These are phyloP conservation scores for Ceratocystis colombiana DNA, from an alignment of 2,329 filamentous ascomycete species.

Conservation along the genomic window DNA sequence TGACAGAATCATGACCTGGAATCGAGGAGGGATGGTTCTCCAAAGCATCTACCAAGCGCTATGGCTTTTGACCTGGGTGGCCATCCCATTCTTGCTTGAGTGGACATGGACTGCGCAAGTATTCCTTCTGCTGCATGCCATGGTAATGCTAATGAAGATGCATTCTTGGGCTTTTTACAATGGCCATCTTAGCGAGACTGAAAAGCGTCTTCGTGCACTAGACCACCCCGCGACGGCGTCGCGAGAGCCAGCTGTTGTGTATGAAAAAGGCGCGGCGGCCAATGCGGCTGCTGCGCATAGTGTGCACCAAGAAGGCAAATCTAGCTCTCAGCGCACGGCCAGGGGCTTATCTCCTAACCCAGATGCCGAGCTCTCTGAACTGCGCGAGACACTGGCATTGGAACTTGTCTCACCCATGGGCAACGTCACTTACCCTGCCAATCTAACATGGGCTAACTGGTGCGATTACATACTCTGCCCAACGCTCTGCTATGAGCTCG, in stretches of 20 bases:
- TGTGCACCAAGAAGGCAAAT: not conserved
- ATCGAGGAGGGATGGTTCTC: conserved; percentile 61
- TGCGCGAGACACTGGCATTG: conserved; percentile 77
- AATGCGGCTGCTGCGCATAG: conserved; percentile 30
- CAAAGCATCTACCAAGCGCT: conserved; percentile 71
- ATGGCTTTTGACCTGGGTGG: conserved; percentile 78
- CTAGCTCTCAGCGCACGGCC: conserved; percentile 28
- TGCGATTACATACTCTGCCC: conserved; percentile 82
- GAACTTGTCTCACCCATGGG: conserved; percentile 88
- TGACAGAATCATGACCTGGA: conserved; percentile 57
- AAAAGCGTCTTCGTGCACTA: conserved; percentile 67
- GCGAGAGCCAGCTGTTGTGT: conserved; percentile 62
- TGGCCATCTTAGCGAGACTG: conserved; percentile 80
- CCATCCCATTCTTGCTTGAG: conserved; percentile 69
- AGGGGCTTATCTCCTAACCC: conserved; percentile 28
- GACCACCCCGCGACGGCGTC: conserved; percentile 60
- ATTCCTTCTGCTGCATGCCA: conserved; percentile 80
- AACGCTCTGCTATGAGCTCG: conserved; percentile 93
- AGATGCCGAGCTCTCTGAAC: conserved; percentile 49
- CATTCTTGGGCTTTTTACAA: conserved; percentile 99
- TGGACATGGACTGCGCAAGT: conserved; percentile 99
- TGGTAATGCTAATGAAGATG: conserved; percentile 97
- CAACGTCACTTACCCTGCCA: conserved; percentile 78
- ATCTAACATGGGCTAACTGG: conserved; percentile 75
- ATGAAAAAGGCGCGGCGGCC: conserved; percentile 46